Evolutionary conservation across 441 rosid genomes (phyloP), one percentile per base, ranked within the genome.

Genomic region (Daphne laureola): DNA sequence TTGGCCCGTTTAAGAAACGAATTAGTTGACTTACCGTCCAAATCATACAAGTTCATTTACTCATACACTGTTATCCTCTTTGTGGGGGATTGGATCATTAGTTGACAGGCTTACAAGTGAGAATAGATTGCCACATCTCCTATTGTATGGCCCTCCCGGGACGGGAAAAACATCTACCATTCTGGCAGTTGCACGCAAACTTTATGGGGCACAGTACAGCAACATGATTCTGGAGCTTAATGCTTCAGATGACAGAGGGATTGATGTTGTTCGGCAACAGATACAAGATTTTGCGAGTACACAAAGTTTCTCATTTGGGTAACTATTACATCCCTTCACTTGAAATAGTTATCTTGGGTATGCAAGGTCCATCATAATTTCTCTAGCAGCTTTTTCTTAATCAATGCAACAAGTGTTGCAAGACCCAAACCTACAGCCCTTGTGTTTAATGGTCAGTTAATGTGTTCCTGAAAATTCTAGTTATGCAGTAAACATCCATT

Each of bases 121-220:
- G 86, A 93, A 93, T 67, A 82, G 74, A 69, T 58, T 90, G 81
- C 98, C 97, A 3, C 98, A 93, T 74, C 84, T 93, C 25, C 68
- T 93, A 6, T 51, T 93, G 67, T 93, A 93, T 62, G 97, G 97
- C 18, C 98, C 97, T 59, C 98, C 98, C 0, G 96, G 98, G 12
- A 90, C 97, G 1, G 98, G 98, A 12, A 89, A 93, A 70, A 93
- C 97, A 18, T 93, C 98, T 0, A 93, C 98, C 40, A 85, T 93
- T 61, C 86, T 93, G 62, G 97, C 98, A 0, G 89, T 90, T 54
- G 90, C 97, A 1, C 77, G 97, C 25, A 90, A 90, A 70, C 92
- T 93, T 4, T 93, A 90, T 17, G 98, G 98, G 21, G 67, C 84
- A 13, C 86, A 80, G 62, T 93, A 75, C 68, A 90, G 81, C 59